phyloP scores from a whole-genome alignment of 108 stramenopile genomes.

The Hondaea fermentalgiana region DNA sequence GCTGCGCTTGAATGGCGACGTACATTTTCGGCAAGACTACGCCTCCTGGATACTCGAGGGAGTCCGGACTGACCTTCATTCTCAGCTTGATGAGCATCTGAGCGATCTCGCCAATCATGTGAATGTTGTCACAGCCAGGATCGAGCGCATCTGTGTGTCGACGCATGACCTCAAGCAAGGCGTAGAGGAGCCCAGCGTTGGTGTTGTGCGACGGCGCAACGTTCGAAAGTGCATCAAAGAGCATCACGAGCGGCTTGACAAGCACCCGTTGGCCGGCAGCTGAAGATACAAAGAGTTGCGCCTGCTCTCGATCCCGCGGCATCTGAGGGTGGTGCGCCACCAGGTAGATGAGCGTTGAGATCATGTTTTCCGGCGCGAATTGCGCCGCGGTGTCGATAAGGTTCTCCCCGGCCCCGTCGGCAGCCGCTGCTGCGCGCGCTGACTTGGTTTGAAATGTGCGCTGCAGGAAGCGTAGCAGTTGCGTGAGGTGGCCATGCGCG shows the following conservation, averaged over 20 bases:
- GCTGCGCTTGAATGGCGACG: neutral
- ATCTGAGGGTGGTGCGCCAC: neutral
- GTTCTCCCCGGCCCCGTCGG: neutral
- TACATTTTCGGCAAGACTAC: neutral
- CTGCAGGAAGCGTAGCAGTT: neutral
- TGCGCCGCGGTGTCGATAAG: neutral
- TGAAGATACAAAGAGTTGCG: neutral
- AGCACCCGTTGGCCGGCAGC: neutral
- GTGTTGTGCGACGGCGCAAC: neutral
- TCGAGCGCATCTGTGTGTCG: neutral
- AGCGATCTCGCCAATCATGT: neutral
- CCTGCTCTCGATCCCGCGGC: neutral
- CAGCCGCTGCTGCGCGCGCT: neutral
- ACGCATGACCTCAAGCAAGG: neutral
- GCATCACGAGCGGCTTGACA: neutral
- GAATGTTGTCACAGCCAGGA: neutral
- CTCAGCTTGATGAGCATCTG: neutral
- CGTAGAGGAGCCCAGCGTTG: neutral
- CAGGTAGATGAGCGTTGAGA: neutral
- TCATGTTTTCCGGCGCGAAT: constrained; percentile 1
- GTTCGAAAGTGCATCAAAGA: neutral
- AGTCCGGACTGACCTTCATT: neutral
- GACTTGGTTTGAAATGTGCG: neutral
- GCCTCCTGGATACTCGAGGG: neutral
- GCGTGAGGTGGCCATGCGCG: neutral